These are phyloP conservation scores for Neurospora sp. DNA, from an alignment of 2,329 filamentous ascomycete species.

Conservation along the genomic window DNA sequence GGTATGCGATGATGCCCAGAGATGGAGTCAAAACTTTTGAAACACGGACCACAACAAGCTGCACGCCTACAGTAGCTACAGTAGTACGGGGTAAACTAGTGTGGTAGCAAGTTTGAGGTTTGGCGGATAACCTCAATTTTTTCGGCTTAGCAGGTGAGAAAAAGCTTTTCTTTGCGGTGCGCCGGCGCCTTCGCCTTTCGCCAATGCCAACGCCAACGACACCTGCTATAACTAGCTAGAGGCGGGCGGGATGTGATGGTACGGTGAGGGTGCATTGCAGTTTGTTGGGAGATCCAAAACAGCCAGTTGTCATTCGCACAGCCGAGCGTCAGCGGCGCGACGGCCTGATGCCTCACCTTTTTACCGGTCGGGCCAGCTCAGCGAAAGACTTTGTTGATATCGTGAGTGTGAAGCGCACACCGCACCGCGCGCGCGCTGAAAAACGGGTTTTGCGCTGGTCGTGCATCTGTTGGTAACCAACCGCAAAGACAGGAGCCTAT, in stretches of 20 bases:
- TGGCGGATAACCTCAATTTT: background rate
- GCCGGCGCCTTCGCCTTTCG: background rate
- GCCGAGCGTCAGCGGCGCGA: background rate
- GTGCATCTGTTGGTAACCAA: background rate
- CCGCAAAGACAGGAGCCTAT: background rate
- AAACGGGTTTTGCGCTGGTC: background rate
- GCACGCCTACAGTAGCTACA: background rate
- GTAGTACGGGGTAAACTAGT: background rate
- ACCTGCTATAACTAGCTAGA: background rate
- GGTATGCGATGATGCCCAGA: background rate
- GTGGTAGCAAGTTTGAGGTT: background rate
- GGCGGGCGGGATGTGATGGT: background rate
- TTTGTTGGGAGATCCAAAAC: background rate
- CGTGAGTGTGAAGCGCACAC: background rate
- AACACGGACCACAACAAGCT: background rate
- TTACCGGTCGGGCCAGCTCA: background rate
- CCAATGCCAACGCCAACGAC: background rate
- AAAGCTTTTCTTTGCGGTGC: background rate
- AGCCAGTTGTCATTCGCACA: too few species aligned
- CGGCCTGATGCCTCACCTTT: background rate
- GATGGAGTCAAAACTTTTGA: background rate
- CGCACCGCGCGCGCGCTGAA: background rate
- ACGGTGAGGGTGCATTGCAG: background rate
- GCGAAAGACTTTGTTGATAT: background rate
- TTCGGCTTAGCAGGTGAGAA: background rate